Percentiles rank a stretch among this genome's conserved stretches.
Conservation (phyloP, 1,284 basidiomycete genomes). For the Sanghuangporus sanghuang region DNA sequence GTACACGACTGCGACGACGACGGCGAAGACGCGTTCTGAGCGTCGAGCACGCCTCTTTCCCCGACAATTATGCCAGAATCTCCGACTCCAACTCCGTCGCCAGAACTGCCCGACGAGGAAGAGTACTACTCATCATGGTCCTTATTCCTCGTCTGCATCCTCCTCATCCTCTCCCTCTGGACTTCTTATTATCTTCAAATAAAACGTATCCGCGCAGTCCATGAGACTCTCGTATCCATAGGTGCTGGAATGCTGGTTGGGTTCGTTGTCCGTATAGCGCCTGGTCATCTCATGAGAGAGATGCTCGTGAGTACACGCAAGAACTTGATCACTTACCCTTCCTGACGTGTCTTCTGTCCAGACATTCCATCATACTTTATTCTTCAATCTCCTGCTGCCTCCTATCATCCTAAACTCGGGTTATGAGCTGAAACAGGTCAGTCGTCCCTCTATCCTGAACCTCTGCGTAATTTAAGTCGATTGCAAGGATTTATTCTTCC, state of each 20-base stretch:
- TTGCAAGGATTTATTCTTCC: conserved; percentile 89
- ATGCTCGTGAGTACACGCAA: conserved; percentile 75
- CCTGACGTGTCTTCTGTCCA: conserved; percentile 27
- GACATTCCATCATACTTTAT: conserved; percentile 96
- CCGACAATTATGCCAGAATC: neutral
- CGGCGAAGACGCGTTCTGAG: neutral
- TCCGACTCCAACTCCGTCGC: conserved; percentile 2
- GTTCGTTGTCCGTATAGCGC: conserved; percentile 83
- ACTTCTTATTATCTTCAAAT: conserved; percentile 98
- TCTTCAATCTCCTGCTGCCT: conserved; percentile 96
- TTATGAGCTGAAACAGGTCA: conserved; percentile 92
- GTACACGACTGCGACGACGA: neutral
- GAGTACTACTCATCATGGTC: conserved; percentile 94
- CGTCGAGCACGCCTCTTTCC: neutral
- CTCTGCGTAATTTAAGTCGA: neutral
- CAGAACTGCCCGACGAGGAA: conserved; percentile 59
- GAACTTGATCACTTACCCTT: neutral
- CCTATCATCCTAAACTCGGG: conserved; percentile 98
- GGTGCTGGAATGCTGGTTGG: conserved; percentile 97
- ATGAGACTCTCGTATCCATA: conserved; percentile 96
- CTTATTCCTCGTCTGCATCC: conserved; percentile 88
- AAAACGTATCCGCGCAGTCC: conserved; percentile 90
- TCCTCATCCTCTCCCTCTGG: conserved; percentile 92
- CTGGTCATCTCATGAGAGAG: conserved; percentile 91
- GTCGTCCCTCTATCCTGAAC: conserved; percentile 20